These are phyloP conservation scores for Ganoderma sp. DNA, from an alignment of 1,284 basidiomycete genomes.

Conservation along the genomic window DNA sequence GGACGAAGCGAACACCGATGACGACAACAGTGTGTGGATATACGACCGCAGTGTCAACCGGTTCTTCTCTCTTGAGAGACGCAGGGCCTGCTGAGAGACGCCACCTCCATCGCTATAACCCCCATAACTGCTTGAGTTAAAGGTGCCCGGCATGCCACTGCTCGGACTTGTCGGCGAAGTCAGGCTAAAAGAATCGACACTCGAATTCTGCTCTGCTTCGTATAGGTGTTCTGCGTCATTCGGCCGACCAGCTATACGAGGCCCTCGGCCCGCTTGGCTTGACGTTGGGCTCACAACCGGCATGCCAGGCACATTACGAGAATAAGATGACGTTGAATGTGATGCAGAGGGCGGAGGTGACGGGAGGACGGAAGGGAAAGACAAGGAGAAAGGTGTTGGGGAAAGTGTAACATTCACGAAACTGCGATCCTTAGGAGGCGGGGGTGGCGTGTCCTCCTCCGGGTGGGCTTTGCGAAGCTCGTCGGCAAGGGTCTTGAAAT, in stretches of 20 bases:
- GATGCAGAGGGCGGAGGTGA: slow-evolving; percentile 24
- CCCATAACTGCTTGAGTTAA: slow-evolving; percentile 11
- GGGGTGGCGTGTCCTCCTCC: slow-evolving; percentile 75
- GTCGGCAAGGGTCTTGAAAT: slow-evolving; percentile 86
- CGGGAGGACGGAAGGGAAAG: slow-evolving; percentile 13
- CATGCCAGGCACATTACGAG: slow-evolving; percentile 11
- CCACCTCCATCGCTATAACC: slow-evolving; percentile 11
- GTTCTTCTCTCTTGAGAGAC: slow-evolving; percentile 92
- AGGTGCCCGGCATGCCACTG: slow-evolving; percentile 6
- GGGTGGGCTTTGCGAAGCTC: slow-evolving; percentile 89
- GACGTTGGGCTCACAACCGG: slow-evolving; percentile 25
- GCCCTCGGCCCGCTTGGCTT: slow-evolving; percentile 20
- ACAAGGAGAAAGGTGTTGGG: slow-evolving; percentile 40
- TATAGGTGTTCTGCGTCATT: slow-evolving; percentile 33
- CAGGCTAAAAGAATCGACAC: slow-evolving; percentile 36
- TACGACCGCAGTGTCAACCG: slow-evolving; percentile 93
- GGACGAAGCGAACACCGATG: slow-evolving; percentile 79
- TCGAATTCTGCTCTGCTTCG: slow-evolving; percentile 29
- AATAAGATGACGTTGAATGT: slow-evolving; percentile 15
- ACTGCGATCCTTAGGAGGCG: slow-evolving; percentile 87
- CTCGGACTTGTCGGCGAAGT: slow-evolving; percentile 32
- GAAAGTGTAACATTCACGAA: slow-evolving; percentile 52
- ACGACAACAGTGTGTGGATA: slow-evolving; percentile 80
- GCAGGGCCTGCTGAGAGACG: slow-evolving; percentile 38
- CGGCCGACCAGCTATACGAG: slow-evolving; percentile 14